Evolutionary conservation across 768 basidiomycete species (phyloP), one percentile per base, ranked within the genome.

Genomic region (Rhodosporidiobolus odoratus): DNA sequence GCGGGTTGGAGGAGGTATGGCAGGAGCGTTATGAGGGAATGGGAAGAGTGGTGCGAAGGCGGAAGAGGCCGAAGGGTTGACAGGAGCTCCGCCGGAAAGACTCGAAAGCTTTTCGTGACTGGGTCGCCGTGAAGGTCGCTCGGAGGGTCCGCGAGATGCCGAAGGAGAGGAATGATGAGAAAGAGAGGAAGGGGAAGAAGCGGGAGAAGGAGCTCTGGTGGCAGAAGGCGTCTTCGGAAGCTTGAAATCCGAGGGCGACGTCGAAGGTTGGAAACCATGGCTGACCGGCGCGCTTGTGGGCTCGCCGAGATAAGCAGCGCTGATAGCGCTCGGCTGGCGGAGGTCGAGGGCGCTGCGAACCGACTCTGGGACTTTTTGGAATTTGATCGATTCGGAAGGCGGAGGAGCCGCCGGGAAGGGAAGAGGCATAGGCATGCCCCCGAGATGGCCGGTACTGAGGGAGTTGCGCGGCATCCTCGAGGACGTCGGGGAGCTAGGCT

Each of bases 331-430:
- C 12, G 76, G 73, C 62, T 79, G 78, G 59, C 81, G 77, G n/a
- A 82, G 69, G 34, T 82, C 81, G n/a, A 79, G 75, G 2, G 82
- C 82, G 41, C 81, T 76, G 30, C 81, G 73, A 0, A 82, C 82
- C 27, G 79, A 78, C 3, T 81, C 81, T 0, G 82, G 82, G 0
- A 82, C 81, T 15, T 81, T 75, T 52, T 81, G 81, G 12, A 82
- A 76, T n/a, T 80, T 78, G 52, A 82, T 80, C 10, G 79, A 58
- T 34, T 74, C 73, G 43, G 58, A 58, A 37, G 54, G 71, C 37
- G 68, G 68, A 9, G 73, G 73, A 1, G 68, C 65, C 30, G 66
- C 73, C 3, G 73, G 73, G 35, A 67, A 74, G 0, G 73, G 73
- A 4, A 54, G 47, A 0, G 72, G 72, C 0, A 73, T 65, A 9